Evolutionary conservation across 768 basidiomycete genomes (phyloP), one percentile per base, ranked within the genome.

Genomic region (Lactarius tabidus): DNA sequence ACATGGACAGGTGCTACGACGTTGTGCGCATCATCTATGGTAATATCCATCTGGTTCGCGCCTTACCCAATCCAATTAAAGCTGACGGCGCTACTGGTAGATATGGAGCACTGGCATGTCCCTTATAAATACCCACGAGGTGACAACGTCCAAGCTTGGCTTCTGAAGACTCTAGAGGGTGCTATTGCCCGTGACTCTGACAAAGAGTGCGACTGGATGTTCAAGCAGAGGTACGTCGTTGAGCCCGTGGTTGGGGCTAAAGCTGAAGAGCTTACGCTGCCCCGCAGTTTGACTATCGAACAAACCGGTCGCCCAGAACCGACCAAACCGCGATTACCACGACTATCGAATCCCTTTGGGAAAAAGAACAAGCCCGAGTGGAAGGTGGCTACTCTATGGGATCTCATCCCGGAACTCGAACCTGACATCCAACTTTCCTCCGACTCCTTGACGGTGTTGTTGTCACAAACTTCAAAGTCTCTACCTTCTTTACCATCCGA

Each of bases 101-200:
- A 72, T 3, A 79, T 84, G 77, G 82, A 84, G 63, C 76, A 74
- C 56, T 80, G 79, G 29, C 79, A 82, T 35, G 71, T 78, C 6
- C 78, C 77, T 5, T 83, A 82, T 64, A 74, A 75, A 6, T 75
- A 80, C 60, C 67, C 71, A 6, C 72, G 71, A 29, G 71, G 75
- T 33, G 71, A 76, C 20, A 73, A 73, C 20, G 74, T 82, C 59
- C 75, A 75, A 33, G 66, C 72, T 12, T 83, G 82, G 82, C 69
- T 83, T 18, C 72, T 68, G 31, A 64, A 58, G 8, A 59, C 66
- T 23, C 63, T 78, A 23, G 62, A 62, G n/a, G 65, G 23, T 57
- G 70, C 69, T 31, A 73, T 74, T 57, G 71, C 72, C 71, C 76
- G 73, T 23, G 57, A 59, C 45, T 41, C 10, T 67, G 74, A 33